phyloP scores from a whole-genome alignment of 2,329 filamentous ascomycete species.

The Talaromyces sp. region DNA sequence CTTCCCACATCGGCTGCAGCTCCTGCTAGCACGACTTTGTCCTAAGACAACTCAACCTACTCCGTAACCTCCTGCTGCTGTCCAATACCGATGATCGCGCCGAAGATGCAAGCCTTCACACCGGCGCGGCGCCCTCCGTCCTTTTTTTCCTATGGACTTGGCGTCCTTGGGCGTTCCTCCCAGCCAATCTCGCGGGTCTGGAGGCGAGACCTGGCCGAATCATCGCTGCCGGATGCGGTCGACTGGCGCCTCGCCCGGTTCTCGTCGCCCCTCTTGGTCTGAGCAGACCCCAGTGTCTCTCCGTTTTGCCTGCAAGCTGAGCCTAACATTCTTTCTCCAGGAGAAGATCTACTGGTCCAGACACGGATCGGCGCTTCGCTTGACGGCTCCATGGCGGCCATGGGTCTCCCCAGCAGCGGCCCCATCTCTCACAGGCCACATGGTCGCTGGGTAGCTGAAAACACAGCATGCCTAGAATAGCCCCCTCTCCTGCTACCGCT shows the following conservation, averaged over 20 bases:
- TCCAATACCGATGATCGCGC: background rate
- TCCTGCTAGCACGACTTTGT: background rate
- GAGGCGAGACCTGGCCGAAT: background rate
- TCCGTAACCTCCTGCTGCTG: no score
- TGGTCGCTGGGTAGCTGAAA: background rate
- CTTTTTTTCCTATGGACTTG: background rate
- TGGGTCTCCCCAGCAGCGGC: background rate
- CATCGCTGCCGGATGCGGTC: background rate
- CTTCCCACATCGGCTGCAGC: background rate
- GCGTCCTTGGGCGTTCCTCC: background rate
- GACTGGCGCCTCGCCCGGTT: background rate
- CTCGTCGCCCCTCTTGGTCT: background rate
- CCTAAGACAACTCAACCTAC: background rate
- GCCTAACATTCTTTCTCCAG: background rate
- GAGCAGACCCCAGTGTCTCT: background rate
- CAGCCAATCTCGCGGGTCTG: background rate
- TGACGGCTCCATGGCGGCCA: background rate
- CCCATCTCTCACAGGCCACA: background rate
- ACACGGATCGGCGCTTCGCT: background rate
- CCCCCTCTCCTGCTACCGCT: background rate
- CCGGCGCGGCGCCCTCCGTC: background rate
- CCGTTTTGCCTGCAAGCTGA: background rate
- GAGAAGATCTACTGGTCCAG: background rate
- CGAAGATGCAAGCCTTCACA: background rate
- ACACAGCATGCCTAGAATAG: background rate